Conservation (phyloP, 2,329 filamentous ascomycete genomes). For the Myriangium duriaei region DNA sequence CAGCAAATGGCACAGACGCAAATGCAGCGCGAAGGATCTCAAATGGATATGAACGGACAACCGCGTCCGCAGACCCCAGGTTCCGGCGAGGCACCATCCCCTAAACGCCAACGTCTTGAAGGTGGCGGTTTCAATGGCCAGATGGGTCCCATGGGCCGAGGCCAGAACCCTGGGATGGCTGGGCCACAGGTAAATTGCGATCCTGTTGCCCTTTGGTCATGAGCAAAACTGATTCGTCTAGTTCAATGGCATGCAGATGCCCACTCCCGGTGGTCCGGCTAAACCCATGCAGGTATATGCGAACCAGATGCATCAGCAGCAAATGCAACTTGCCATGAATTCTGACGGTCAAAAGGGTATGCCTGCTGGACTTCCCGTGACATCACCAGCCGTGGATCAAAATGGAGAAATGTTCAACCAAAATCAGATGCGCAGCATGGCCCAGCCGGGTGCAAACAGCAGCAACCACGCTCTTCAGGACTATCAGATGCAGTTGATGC, state of each 20-base stretch:
- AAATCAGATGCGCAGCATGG: constrained; percentile 34
- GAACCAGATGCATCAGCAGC: constrained; percentile 63
- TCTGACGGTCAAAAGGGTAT: constrained; percentile 60
- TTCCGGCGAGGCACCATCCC: constrained; percentile 75
- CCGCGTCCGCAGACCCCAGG: constrained; percentile 67
- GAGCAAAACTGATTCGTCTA: constrained; percentile 38
- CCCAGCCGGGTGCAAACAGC: constrained; percentile 28
- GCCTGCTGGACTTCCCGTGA: constrained; percentile 56
- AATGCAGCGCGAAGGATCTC: constrained; percentile 80
- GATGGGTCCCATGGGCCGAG: constrained; percentile 63
- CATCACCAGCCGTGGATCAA: constrained; percentile 63
- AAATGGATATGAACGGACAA: constrained; percentile 72
- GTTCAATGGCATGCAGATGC: constrained; percentile 51
- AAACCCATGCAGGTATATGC: constrained; percentile 84
- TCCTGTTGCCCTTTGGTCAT: not conserved
- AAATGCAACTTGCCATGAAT: constrained; percentile 66
- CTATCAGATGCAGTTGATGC: constrained; percentile 82
- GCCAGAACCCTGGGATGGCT: constrained; percentile 58
- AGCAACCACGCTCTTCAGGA: constrained; percentile 76
- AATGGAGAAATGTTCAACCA: constrained; percentile 43
- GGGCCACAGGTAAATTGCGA: constrained; percentile 44
- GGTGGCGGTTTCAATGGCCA: constrained; percentile 61
- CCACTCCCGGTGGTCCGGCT: constrained; percentile 49
- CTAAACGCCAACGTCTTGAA: constrained; percentile 77
- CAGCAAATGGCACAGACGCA: constrained; percentile 58